Conservation (phyloP, 768 basidiomycete genomes). For the Ramaria sp. region DNA sequence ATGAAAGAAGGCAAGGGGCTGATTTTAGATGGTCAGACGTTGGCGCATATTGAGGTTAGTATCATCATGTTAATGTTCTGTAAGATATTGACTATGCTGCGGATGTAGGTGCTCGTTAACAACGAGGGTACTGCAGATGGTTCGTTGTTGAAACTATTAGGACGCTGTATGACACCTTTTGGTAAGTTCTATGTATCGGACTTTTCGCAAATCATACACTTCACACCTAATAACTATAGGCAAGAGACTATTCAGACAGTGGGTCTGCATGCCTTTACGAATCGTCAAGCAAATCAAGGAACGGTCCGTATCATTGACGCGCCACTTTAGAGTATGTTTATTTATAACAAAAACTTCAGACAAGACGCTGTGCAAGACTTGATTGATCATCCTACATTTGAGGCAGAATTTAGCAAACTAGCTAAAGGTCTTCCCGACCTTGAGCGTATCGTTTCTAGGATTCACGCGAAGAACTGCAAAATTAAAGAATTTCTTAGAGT, state of each 20-base stretch:
- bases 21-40: conserved; percentile 86
- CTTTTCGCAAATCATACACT: neutral
- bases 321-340: conserved; percentile 3
- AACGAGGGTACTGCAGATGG: conserved; percentile 92
- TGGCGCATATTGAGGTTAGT: conserved; percentile 84
- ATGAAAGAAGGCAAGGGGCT: conserved; percentile 83
- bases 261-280: conserved; percentile 88
- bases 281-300: conserved; percentile 80
- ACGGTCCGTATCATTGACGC: conserved; percentile 37
- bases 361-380: conserved; percentile 93
- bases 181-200: conserved; percentile 35
- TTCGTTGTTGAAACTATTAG: conserved; percentile 70
- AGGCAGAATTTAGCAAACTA: conserved; percentile 59
- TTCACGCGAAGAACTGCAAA: conserved; percentile 86
- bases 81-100: conserved; percentile 6
- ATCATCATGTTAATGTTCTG: neutral
- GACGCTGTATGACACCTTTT: conserved; percentile 83
- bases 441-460: conserved; percentile 87
- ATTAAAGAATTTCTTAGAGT: conserved; percentile 84
- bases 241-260: conserved; percentile 91
- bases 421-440: conserved; percentile 83
- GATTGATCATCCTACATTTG: conserved; percentile 68
- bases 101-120: conserved; percentile 67
- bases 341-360: conserved; percentile 26
- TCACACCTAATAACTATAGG: conserved; percentile 30